Evolutionary conservation across 495 filamentous ascomycete species (phyloP).

Genomic region (Neurospora africana): DNA sequence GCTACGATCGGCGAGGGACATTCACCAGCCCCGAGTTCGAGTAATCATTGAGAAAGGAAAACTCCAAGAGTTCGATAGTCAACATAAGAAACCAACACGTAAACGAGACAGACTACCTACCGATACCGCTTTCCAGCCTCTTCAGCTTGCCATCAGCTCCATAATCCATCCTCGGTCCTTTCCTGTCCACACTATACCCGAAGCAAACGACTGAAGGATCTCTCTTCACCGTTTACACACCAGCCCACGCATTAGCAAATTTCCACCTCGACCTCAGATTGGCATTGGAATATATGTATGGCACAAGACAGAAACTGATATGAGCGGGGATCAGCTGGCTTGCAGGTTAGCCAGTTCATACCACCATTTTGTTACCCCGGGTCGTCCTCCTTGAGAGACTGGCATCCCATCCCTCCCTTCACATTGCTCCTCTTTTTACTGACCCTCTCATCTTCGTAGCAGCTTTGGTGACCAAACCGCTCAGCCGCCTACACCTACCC

Average conservation of each 20-base stretch:
- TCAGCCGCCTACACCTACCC: conserved; percentile 67
- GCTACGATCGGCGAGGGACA: neutral
- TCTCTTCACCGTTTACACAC: neutral
- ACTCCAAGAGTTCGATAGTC: neutral
- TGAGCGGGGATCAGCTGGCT: conserved; percentile 67
- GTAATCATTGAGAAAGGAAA: neutral
- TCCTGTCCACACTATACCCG: neutral
- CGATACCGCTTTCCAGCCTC: neutral
- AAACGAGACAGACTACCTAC: neutral
- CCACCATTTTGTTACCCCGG: conserved; percentile 8
- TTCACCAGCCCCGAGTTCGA: neutral
- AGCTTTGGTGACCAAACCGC: conserved; percentile 72
- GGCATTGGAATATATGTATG: conserved; percentile 9
- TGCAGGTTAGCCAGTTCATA: conserved; percentile 49
- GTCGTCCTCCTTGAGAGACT: neutral
- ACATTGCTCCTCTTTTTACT: neutral
- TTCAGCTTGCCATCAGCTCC: neutral
- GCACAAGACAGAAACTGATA: conserved; percentile 38
- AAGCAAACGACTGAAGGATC: neutral
- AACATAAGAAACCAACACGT: neutral
- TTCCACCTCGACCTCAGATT: neutral
- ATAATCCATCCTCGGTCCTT: neutral
- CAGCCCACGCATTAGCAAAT: neutral
- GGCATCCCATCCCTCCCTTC: neutral
- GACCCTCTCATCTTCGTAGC: conserved; percentile 13